Evolutionary conservation across 345 rosid species (phyloP).

Genomic region (Camelina laxa): DNA sequence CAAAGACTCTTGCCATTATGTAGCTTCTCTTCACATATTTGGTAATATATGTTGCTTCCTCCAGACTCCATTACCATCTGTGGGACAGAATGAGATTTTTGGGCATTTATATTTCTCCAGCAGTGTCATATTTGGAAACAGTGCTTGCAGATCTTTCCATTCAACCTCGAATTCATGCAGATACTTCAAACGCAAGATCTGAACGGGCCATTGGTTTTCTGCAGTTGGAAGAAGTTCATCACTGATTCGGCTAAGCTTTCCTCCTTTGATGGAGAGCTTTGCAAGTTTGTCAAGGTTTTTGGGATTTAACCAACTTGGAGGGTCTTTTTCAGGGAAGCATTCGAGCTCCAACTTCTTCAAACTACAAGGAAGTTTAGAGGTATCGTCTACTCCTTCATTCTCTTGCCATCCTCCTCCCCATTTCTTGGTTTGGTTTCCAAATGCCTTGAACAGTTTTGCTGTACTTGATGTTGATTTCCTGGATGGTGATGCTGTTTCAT

Average conservation of each 20-base stretch:
- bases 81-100: constrained; percentile 47
- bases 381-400: not conserved
- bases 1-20: constrained; percentile 2
- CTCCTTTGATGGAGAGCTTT: constrained; percentile 52
- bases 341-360: constrained; percentile 50
- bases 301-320: constrained; percentile 48
- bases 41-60: constrained; percentile 8
- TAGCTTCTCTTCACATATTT: not conserved
- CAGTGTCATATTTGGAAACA: constrained; percentile 41
- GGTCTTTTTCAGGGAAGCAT: constrained; percentile 34
- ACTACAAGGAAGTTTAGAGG: constrained; percentile 28
- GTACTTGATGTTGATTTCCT: not conserved
- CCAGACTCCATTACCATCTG: constrained; percentile 50
- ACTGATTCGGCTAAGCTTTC: constrained; percentile 34
- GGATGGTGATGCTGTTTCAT: constrained; percentile 14
- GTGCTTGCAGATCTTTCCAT: constrained; percentile 41
- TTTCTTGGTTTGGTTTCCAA: not conserved
- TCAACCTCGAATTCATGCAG: constrained; percentile 44
- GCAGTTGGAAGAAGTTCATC: not conserved
- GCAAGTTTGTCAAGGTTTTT: constrained; percentile 22
- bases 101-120: constrained; percentile 53
- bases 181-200: constrained; percentile 51
- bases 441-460: not conserved
- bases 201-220: constrained; percentile 24
- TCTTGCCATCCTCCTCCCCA: not conserved